Evolutionary conservation across 2,329 filamentous ascomycete species (phyloP).

Genomic region (Ophiostoma sp.): DNA sequence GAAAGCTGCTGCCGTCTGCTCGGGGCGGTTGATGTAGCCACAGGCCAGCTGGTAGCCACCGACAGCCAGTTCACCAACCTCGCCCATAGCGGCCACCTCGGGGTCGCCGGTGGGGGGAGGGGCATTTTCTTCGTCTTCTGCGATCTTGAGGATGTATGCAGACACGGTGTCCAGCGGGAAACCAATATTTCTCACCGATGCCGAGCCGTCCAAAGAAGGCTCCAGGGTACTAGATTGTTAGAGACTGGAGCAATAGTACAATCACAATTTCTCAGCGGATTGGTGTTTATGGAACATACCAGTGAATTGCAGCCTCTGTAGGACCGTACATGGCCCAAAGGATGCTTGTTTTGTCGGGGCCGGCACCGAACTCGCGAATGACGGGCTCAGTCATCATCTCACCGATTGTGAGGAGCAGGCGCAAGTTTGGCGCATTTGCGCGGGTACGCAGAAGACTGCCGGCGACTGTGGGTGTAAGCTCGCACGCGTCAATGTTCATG

Average conservation of each 20-base stretch:
- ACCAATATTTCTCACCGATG: conserved; percentile 66
- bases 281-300: conserved; percentile 35
- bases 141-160: conserved; percentile 60
- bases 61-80: conserved; percentile 73
- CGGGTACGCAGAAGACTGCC: conserved; percentile 68
- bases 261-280: not conserved
- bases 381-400: conserved; percentile 83
- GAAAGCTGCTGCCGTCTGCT: conserved; percentile 69
- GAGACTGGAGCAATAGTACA: too few relatives aligned
- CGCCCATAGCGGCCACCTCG: conserved; percentile 55
- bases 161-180: conserved; percentile 76
- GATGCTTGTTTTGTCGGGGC: conserved; percentile 50
- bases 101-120: conserved; percentile 4
- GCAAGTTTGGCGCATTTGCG: conserved; percentile 60
- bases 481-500: conserved; percentile 73
- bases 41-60: conserved; percentile 74
- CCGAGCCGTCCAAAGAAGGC: conserved; percentile 51
- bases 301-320: conserved; percentile 88
- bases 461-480: conserved; percentile 83
- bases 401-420: conserved; percentile 76
- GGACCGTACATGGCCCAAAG: conserved; percentile 93
- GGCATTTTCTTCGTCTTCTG: conserved; percentile 27
- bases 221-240: conserved; percentile 59
- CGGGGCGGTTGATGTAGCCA: conserved; percentile 74
- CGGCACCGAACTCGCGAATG: conserved; percentile 70